A percentile compares a stretch with the other conserved stretches of the same genome.
Conservation (phyloP, 768 basidiomycete genomes). For the Auricularia sp. region DNA sequence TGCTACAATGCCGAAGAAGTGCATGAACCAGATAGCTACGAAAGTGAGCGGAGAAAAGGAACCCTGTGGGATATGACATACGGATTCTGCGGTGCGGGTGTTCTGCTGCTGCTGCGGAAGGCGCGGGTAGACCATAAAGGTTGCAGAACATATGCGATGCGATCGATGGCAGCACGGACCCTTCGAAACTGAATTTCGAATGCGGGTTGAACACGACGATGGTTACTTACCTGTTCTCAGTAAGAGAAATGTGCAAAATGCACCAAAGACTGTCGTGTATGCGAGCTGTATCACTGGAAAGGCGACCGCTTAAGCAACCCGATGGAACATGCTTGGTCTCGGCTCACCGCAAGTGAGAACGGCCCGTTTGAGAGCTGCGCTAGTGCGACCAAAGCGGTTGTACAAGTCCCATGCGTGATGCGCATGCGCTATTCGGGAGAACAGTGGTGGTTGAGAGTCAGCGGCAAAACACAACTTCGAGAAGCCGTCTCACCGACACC, state of each 20-base stretch:
- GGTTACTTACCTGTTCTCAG: constrained; percentile 51
- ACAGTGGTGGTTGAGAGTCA: neutral
- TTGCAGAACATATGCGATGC: constrained; percentile 88
- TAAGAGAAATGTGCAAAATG: constrained; percentile 77
- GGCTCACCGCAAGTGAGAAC: constrained; percentile 42
- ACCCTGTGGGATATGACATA: constrained; percentile 23
- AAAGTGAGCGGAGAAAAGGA: constrained; percentile 5
- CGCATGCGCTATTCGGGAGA: constrained; percentile 53
- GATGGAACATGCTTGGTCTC: neutral
- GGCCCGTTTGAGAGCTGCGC: constrained; percentile 54
- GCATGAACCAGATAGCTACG: constrained; percentile 43
- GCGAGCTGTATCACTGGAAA: constrained; percentile 68
- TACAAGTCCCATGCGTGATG: constrained; percentile 90
- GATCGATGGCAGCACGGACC: constrained; percentile 66
- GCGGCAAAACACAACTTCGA: neutral
- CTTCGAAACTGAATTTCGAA: constrained; percentile 10
- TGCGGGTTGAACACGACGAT: neutral
- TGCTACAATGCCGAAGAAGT: constrained; percentile 47
- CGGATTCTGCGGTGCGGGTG: constrained; percentile 43
- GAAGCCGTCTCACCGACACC: constrained; percentile 57
- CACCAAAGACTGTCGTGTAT: constrained; percentile 92
- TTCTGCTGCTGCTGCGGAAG: constrained; percentile 41
- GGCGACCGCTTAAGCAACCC: neutral
- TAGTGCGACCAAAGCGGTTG: constrained; percentile 59
- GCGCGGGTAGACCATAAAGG: constrained; percentile 79